A percentile compares a stretch with the other conserved stretches of the same genome.
Evolutionary conservation across 2,329 filamentous ascomycete genomes (phyloP).

Genomic region (Chaetomiaceae sp.): DNA sequence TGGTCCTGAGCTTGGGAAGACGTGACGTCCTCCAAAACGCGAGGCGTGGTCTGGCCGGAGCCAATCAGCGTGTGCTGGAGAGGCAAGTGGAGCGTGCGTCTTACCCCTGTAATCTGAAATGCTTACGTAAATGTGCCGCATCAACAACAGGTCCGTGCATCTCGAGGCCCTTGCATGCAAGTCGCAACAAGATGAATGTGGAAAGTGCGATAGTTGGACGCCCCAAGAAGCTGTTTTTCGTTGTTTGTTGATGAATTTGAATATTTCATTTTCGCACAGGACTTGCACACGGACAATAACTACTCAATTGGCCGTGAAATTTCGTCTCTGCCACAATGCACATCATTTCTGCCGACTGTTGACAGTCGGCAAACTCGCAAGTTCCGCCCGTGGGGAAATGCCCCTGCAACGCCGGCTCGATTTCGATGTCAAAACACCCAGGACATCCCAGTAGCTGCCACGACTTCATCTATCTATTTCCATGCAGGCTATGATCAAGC

Average conservation of each 20-base stretch:
- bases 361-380: background rate
- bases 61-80: conserved; percentile 18
- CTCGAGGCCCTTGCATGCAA: conserved; percentile 3
- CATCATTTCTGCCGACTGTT: background rate
- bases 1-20: conserved; percentile 19
- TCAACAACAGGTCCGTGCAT: conserved; percentile 6
- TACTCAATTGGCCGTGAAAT: background rate
- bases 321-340: background rate
- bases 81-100: conserved; percentile 6
- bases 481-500: no score
- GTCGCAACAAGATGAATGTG: background rate
- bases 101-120: background rate
- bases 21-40: conserved; percentile 29
- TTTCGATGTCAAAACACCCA: no score
- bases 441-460: no score
- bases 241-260: background rate
- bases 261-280: background rate
- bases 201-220: background rate
- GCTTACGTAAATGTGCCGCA: conserved; percentile 23
- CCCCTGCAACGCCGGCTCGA: no score
- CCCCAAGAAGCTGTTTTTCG: background rate
- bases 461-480: no score
- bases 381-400: no score
- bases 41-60: conserved; percentile 19
- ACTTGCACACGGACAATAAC: no score